Evolutionary conservation across 768 basidiomycete species (phyloP), one percentile per base, ranked within the genome.

Genomic region (Pleurotus tuoliensis): DNA sequence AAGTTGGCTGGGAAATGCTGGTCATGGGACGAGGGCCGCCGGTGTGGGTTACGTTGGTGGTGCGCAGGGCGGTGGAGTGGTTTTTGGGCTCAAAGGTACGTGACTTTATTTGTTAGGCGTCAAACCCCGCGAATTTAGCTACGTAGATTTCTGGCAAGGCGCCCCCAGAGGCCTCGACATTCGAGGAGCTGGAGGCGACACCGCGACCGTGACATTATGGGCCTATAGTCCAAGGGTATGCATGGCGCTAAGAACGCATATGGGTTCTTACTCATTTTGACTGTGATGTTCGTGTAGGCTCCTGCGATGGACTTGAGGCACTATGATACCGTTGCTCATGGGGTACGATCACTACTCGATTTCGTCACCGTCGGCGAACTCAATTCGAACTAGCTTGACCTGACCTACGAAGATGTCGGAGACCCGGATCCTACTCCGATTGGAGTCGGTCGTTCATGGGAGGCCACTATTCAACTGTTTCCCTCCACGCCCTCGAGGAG

Each of bases 361-460:
- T 24, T 27, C 15, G 13, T 40, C 44, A 16, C 7, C 15, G 22
- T 1, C 44, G 15, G 22, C 6, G 49, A 73, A 72, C 61, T 75
- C 12, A 71, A 75, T 46, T 66, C 73, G 7, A 57, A 34, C 4
- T 51, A 74, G 73, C 61, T 75, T 12, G 71, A 75, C 44, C 66
- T 75, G 7, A 58, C 72, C 8, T 73, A 75, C 53, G 73, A 75
- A 59, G 73, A 75, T 43, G 71, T 75, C 4, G 73, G 72, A 2
- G 59, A 75, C 48, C 73, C 73, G 0, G 66, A 73, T 47, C 73
- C 72, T 6, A 66, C 67, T 27, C 73, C 72, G 15, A 65, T 62
- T 4, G 73, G 73, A 34, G 62, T 73, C 11, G 73, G 73, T n/a
- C 64, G 71, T 16, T 73, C 71, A 1, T 73, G 73, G 51, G 72